Conservation (phyloP, 129 eudicot genomes). For the Flaveria robusta region DNA sequence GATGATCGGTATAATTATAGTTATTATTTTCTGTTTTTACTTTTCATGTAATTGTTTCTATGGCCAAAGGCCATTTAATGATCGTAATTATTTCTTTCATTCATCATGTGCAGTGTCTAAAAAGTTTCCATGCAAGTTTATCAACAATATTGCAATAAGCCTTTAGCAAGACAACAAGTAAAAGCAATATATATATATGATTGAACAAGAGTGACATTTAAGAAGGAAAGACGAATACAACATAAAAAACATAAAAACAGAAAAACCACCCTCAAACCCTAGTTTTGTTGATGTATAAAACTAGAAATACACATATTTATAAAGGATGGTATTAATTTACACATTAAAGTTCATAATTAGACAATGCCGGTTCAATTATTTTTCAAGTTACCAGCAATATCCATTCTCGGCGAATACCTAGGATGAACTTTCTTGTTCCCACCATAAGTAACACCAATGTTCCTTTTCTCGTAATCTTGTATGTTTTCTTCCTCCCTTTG, state of each 20-base stretch:
- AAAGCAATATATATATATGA: neutral
- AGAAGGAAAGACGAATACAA: neutral
- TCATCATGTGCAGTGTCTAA: neutral
- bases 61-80: no score
- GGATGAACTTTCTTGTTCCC: slow-evolving; percentile 37
- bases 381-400: neutral
- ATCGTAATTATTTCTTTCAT: no score
- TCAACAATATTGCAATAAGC: no score
- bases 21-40: no score
- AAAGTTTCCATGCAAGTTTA: neutral
- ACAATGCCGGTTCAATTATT: neutral
- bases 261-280: slow-evolving; percentile 6
- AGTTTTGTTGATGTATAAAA: slow-evolving; percentile 17
- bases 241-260: neutral
- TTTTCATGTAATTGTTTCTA: no score
- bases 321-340: neutral
- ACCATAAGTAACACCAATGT: slow-evolving; percentile 21
- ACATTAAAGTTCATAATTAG: neutral
- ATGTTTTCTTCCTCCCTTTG: slow-evolving; percentile 16
- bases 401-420: neutral
- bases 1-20: no score
- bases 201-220: slow-evolving; percentile 2
- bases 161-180: neutral
- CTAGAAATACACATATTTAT: slow-evolving; percentile 5
- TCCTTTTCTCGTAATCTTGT: slow-evolving; percentile 2